Evolutionary conservation across 2,329 filamentous ascomycete species (phyloP).

Genomic region (Myotisia sp.): DNA sequence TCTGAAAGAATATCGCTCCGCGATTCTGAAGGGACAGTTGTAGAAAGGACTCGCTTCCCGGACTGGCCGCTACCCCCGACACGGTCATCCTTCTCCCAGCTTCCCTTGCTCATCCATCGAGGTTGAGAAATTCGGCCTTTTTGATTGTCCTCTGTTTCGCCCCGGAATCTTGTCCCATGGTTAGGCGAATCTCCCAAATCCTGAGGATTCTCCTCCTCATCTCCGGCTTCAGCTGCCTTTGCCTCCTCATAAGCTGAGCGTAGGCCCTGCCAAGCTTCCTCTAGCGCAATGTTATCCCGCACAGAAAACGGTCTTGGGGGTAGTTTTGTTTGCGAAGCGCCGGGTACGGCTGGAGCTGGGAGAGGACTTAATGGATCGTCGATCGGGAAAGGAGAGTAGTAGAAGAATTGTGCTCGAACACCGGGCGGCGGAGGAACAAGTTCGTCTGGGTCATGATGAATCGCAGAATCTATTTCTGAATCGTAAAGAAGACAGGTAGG

Average conservation of each 20-base stretch:
- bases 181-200: no score
- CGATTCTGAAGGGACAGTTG: no score
- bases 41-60: no score
- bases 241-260: conserved; percentile 11
- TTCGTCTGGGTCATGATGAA: conserved; percentile 15
- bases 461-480: conserved; percentile 18
- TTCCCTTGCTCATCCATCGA: no score
- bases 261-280: conserved; percentile 60
- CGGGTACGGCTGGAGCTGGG: conserved; percentile 38
- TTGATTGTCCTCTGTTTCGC: conserved; percentile 18
- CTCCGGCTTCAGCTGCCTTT: conserved; percentile 10
- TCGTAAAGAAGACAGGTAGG: conserved; percentile 40
- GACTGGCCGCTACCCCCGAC: no score
- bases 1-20: no score
- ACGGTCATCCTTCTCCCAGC: no score
- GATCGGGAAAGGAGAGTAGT: conserved; percentile 65
- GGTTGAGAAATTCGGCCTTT: conserved; percentile 18
- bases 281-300: conserved; percentile 65
- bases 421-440: conserved; percentile 36
- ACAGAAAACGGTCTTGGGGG: conserved; percentile 63
- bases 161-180: no score
- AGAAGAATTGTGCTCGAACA: conserved; percentile 65
- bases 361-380: conserved; percentile 71
- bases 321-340: conserved; percentile 38
- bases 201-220: conserved; percentile 9